These are phyloP conservation scores for Arbutus unedo DNA, from an alignment of 148 eudicot genomes.

Conservation along the genomic window DNA sequence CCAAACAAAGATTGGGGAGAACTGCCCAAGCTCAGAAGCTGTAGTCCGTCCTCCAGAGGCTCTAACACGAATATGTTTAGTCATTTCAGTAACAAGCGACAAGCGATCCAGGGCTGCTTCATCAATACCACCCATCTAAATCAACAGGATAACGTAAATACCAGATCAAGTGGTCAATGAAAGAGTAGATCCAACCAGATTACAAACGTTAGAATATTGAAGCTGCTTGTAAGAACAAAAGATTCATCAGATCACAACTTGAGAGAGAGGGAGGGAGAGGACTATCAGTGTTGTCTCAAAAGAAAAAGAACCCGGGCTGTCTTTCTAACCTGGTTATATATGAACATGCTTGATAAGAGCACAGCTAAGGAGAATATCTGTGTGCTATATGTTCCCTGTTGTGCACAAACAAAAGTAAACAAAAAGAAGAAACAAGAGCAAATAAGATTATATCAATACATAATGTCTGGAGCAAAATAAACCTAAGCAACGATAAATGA, in stretches of 20 bases:
- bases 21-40: constrained; percentile 86
- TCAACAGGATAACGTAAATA: constrained; percentile 7
- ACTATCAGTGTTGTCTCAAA: neutral
- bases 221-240: neutral
- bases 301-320: neutral
- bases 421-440: neutral
- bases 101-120: constrained; percentile 96
- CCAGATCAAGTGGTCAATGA: neutral
- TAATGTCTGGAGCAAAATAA: neutral
- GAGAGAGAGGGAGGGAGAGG: neutral
- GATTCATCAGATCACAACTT: constrained; percentile 2
- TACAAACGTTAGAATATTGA: neutral
- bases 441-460: constrained; percentile 4
- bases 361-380: constrained; percentile 97
- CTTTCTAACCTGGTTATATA: constrained; percentile 84
- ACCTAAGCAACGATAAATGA: neutral
- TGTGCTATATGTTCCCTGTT: constrained; percentile 94
- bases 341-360: constrained; percentile 93
- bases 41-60: constrained; percentile 85
- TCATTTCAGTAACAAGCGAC: constrained; percentile 98
- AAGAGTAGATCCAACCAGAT: neutral
- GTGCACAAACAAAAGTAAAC: constrained; percentile 6
- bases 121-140: constrained; percentile 97
- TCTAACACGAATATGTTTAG: constrained; percentile 90
- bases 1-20: constrained; percentile 93